A percentile compares a stretch with the other conserved stretches of the same genome.
Evolutionary conservation across 768 basidiomycete species (phyloP).

Genomic region (Paxillus rubicundulus): DNA sequence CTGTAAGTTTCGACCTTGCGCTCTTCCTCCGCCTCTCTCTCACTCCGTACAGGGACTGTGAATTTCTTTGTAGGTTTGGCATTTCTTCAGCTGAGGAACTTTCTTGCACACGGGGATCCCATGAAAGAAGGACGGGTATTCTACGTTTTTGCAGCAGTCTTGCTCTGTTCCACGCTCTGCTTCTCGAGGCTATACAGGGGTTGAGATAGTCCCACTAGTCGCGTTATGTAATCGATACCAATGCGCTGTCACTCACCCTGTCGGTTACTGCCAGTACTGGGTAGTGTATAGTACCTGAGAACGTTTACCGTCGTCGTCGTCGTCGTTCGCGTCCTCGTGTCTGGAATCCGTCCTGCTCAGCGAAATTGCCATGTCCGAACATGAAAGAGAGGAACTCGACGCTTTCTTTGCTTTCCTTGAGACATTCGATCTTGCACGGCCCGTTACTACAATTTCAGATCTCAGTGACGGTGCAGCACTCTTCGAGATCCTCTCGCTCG

Average conservation of each 20-base stretch:
- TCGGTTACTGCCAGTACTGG: too few relatives aligned
- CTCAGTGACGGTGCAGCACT: slow-evolving; percentile 79
- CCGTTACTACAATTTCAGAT: slow-evolving; percentile 62
- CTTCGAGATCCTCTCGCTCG: slow-evolving; percentile 68
- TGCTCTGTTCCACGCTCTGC: slow-evolving; percentile 32
- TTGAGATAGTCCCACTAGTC: slow-evolving; percentile 11
- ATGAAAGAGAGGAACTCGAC: slow-evolving; percentile 60
- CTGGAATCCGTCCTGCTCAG: neutral
- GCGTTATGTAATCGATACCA: slow-evolving; percentile 24
- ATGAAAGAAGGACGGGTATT: slow-evolving; percentile 85
- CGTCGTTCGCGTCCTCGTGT: neutral
- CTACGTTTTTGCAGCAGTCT: slow-evolving; percentile 70
- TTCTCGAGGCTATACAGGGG: slow-evolving; percentile 28
- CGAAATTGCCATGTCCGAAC: slow-evolving; percentile 33
- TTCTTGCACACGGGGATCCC: slow-evolving; percentile 58
- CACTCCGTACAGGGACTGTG: slow-evolving; percentile 56
- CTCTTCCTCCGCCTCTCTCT: neutral
- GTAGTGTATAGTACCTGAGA: slow-evolving; percentile 2
- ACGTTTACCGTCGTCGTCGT: slow-evolving; percentile 8
- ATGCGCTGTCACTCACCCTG: neutral
- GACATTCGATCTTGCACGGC: slow-evolving; percentile 64
- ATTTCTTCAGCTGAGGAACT: slow-evolving; percentile 82
- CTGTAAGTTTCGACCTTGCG: slow-evolving; percentile 43
- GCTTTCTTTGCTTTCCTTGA: slow-evolving; percentile 82
- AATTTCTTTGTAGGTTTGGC: slow-evolving; percentile 84